Evolutionary conservation across 768 basidiomycete species (phyloP), one percentile per base, ranked within the genome.

Genomic region (Collybia sordida): DNA sequence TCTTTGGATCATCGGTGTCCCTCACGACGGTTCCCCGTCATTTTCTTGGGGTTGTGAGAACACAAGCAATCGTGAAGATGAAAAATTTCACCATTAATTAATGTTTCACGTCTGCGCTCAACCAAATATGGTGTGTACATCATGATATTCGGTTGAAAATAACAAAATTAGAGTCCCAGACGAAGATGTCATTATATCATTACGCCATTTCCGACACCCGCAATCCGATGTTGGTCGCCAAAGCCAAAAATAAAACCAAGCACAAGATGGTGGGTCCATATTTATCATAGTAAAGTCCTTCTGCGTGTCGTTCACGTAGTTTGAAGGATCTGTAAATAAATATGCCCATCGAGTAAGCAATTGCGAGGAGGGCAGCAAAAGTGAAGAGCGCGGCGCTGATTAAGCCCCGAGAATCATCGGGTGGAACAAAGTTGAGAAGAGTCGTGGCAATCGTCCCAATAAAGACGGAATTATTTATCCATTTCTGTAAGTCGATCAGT

Each of bases 311-410:
- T 50, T 77, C 72, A 42, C 91, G 78, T 59, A 96, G 74, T 47
- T 78, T 79, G 38, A 79, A 64, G 6, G 90, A 82, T 42, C 93
- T 84, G 64, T 82, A 88, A 19, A 88, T 76, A 63, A 93, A 97
- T 46, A 93, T 85, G 45, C 78, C 75, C 7, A 86, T 89, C 3
- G 91, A 81, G 70, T 98, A 99, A 19, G 86, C 82, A 57, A 98
- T 92, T 6, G 94, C 82, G 40, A 92, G 67, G 15, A 99, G 78
- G 9, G 97, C 91, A n/a, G 88, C 84, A 47, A 93, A 64, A 0
- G 95, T 96, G 75, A 99, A 99, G 39, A 91, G 71, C 6, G 81
- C 82, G 5, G 96, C 93, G 58, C 89, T 88, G 57, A 97, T 85
- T 21, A 98, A 78, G 2, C 94, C 95, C 11, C 75, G 73, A 42